Evolutionary conservation across 2,329 filamentous ascomycete species (phyloP), one percentile per base, ranked within the genome.

Genomic region (Trichoderma koningii): DNA sequence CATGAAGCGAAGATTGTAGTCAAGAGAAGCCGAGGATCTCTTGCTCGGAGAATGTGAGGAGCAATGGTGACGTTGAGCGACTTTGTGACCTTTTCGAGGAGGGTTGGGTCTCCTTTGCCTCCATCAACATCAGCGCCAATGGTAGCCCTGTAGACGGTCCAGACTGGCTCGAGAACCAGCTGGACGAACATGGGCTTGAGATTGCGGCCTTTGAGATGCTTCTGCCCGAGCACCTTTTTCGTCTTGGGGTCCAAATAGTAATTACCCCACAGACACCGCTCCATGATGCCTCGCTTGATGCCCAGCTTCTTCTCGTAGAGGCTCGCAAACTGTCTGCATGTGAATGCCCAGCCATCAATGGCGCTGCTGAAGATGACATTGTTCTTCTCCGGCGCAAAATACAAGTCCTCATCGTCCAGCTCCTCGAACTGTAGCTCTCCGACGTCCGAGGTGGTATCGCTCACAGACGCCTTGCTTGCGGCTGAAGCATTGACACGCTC

Each of bases 331-430:
- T 99, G 95, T 57, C 93, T 87, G 56, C 97, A 89, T 0, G 95
- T 99, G 73, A 99, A 99, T 3, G 95, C 95, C 95, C 95, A 99
- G n/a, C 95, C 95, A 74, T 99, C 95, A 64, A 97, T 90, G 66
- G 95, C 95, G 75, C 94, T 98, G 80, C 92, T 93, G 76, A 99
- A 99, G 69, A 99, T 98, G 76, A 99, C 95, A 73, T 99, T 99
- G 77, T 97, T 97, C 78, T 94, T 96, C 74, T 99, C 95, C 0
- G 95, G 95, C 0, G 95, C 92, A 78, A 99, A 99, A 76, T 99
- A 99, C 28, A 99, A 88, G 75, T 97, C 93, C 75, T 98, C 93
- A 73, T 99, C 95, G 72, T 97, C 93, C 70, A 88, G 88, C 75
- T 98, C 95, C 75, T 97, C 89, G 71, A 92, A 99, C 65, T 89